phyloP scores from a whole-genome alignment of 225 moss, liverwort and hornwort species.

The Ulota crispa region DNA sequence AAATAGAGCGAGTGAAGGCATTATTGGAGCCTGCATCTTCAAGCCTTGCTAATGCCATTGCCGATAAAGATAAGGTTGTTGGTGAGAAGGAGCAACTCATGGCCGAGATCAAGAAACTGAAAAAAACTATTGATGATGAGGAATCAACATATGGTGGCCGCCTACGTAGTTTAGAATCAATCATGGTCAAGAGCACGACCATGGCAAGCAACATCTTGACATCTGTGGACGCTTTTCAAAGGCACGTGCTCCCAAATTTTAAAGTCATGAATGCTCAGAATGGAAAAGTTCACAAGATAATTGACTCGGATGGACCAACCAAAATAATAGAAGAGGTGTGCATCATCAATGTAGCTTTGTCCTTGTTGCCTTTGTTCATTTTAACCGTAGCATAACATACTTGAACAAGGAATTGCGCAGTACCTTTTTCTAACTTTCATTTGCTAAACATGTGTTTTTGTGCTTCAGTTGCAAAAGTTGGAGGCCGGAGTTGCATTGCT shows the following conservation, averaged over 20 bases:
- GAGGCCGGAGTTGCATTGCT: slow-evolving; percentile 67
- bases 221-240: slow-evolving; percentile 70
- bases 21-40: slow-evolving; percentile 81
- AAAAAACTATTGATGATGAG: slow-evolving; percentile 38
- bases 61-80: slow-evolving; percentile 69
- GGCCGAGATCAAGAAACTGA: slow-evolving; percentile 51
- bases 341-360: background rate
- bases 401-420: background rate
- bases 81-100: slow-evolving; percentile 63
- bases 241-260: slow-evolving; percentile 86
- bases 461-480: slow-evolving; percentile 65
- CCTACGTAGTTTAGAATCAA: slow-evolving; percentile 57
- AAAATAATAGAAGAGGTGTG: slow-evolving; percentile 68
- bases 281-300: slow-evolving; percentile 24
- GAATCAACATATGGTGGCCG: slow-evolving; percentile 51
- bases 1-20: slow-evolving; percentile 79
- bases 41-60: slow-evolving; percentile 71
- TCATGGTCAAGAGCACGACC: slow-evolving; percentile 53
- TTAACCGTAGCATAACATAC: background rate
- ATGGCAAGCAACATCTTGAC: slow-evolving; percentile 52
- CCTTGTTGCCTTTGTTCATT: background rate
- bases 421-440: slow-evolving; percentile 18
- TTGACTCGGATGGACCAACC: slow-evolving; percentile 33
- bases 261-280: slow-evolving; percentile 44
- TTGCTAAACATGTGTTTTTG: background rate